Evolutionary conservation across 2,329 filamentous ascomycete genomes (phyloP), one percentile per base, ranked within the genome.

Genomic region (Calcarisporium arbuscula): DNA sequence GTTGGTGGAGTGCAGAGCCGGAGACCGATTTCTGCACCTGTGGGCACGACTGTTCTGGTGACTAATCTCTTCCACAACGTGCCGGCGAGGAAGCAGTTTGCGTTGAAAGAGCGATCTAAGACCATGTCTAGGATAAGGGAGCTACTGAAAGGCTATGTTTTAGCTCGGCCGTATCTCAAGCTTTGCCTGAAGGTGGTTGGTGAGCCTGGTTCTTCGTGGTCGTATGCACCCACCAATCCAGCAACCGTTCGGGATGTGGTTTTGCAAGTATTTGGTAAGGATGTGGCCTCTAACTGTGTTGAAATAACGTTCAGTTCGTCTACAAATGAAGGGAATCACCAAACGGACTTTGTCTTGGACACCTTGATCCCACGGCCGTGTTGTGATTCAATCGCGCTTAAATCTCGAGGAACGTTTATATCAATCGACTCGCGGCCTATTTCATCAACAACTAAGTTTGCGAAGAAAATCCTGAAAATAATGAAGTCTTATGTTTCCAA

Each of bases 371-470:
- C 81, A 1, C 70, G 56, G 20, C 59, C 62, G 4, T 60, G 65
- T 35, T 68, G 71, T 14, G 58, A 70, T 20, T 30, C 47, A 3
- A 49, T 55, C 3, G 65, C 57, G n/a, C 44, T 74, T 21, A 60
- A 62, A 29, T 43, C 47, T 6, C 69, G 62, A n/a, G 66, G 71
- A 1, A 57, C 69, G 5, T 87, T 79, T 51, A 58, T 88, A 20
- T 84, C 80, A 1, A 65, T 89, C 16, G 82, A 89, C 50, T 67
- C 67, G 11, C 70, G 84, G 14, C 83, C 83, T 4, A 60, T 89
- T 11, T 70, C 72, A 4, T 50, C 67, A 6, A 52, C 54, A 3
- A 63, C 67, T 35, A 77, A 77, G 2, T 72, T 68, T 0, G 66
- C 73, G 29, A 85, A 79, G 53, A 77, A 76, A 46, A 57, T 88